Conservation (phyloP, 1,284 basidiomycete genomes). For the Microbotryum lychnidis-dioicae region DNA sequence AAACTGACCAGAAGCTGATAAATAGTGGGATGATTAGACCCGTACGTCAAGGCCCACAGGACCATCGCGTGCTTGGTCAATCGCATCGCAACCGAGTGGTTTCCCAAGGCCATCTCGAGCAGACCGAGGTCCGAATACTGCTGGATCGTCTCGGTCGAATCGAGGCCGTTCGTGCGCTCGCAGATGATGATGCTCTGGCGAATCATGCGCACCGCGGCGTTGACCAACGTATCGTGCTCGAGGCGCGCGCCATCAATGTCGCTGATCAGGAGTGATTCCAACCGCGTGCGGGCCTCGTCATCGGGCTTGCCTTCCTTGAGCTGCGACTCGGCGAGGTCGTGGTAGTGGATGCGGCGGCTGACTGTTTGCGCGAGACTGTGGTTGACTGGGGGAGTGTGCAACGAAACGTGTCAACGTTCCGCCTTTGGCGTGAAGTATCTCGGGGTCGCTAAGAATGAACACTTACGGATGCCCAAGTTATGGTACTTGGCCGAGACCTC, state of each 20-base stretch:
- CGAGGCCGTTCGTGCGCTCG: conserved; percentile 50
- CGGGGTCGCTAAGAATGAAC: conserved; percentile 22
- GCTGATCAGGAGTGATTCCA: conserved; percentile 19
- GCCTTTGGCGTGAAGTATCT: conserved; percentile 22
- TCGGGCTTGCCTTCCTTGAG: conserved; percentile 16
- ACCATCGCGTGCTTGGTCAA: conserved; percentile 48
- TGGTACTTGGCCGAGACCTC: conserved; percentile 49
- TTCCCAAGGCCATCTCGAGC: conserved; percentile 45
- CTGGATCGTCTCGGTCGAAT: conserved; percentile 48
- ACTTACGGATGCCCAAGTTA: conserved; percentile 27
- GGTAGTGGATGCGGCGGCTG: conserved; percentile 19
- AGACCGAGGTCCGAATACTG: conserved; percentile 53
- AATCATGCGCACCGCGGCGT: conserved; percentile 47
- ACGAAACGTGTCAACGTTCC: conserved; percentile 30
- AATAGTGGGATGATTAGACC: conserved; percentile 47
- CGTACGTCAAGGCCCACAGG: conserved; percentile 49
- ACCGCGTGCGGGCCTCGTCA: conserved; percentile 18
- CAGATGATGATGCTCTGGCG: conserved; percentile 50
- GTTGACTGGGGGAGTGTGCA: conserved; percentile 18
- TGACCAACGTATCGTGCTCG: conserved; percentile 40
- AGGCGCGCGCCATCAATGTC: conserved; percentile 27
- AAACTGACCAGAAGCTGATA: conserved; percentile 45
- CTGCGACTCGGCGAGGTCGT: conserved; percentile 28
- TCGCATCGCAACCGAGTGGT: conserved; percentile 43
- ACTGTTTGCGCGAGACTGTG: conserved; percentile 29